Evolutionary conservation across 2,329 filamentous ascomycete genomes (phyloP).

Genomic region (Aspergillus japonicus): DNA sequence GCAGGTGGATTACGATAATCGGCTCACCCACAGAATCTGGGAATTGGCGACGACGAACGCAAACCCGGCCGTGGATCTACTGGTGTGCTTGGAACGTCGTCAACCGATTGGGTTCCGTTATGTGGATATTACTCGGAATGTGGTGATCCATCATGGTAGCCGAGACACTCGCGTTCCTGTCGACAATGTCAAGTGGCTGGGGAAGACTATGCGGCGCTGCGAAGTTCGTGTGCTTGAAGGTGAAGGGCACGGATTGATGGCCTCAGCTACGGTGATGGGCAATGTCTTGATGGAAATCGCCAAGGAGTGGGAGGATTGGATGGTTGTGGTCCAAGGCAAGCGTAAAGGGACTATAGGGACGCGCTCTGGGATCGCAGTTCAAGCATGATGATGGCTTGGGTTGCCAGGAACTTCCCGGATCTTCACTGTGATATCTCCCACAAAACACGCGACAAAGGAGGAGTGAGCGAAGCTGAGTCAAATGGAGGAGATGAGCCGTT

Average conservation of each 20-base stretch:
- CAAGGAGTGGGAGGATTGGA: slow-evolving; percentile 90
- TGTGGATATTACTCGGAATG: slow-evolving; percentile 86
- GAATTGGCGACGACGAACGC: slow-evolving; percentile 84
- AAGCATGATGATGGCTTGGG: slow-evolving; percentile 5
- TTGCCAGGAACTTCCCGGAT: not conserved
- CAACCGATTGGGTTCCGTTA: slow-evolving; percentile 95
- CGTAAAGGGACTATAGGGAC: slow-evolving; percentile 33
- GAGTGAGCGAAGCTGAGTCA: not conserved
- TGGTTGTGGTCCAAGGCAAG: slow-evolving; percentile 54
- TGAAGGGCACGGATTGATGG: slow-evolving; percentile 95
- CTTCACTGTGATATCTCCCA: not conserved
- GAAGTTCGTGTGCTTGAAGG: slow-evolving; percentile 88
- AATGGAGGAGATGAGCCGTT: not conserved
- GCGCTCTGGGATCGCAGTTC: slow-evolving; percentile 21
- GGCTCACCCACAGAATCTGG: slow-evolving; percentile 92
- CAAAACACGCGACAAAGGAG: no score
- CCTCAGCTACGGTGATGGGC: slow-evolving; percentile 88
- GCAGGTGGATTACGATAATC: slow-evolving; percentile 66
- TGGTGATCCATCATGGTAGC: slow-evolving; percentile 92
- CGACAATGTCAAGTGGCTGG: slow-evolving; percentile 93
- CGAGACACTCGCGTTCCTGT: slow-evolving; percentile 89
- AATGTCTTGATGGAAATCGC: slow-evolving; percentile 92
- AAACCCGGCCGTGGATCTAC: slow-evolving; percentile 88
- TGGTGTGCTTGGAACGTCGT: slow-evolving; percentile 87
- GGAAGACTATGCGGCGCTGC: slow-evolving; percentile 87